Evolutionary conservation across 495 filamentous ascomycete species (phyloP), one percentile per base, ranked within the genome.

Genomic region (Cercophora scortea): DNA sequence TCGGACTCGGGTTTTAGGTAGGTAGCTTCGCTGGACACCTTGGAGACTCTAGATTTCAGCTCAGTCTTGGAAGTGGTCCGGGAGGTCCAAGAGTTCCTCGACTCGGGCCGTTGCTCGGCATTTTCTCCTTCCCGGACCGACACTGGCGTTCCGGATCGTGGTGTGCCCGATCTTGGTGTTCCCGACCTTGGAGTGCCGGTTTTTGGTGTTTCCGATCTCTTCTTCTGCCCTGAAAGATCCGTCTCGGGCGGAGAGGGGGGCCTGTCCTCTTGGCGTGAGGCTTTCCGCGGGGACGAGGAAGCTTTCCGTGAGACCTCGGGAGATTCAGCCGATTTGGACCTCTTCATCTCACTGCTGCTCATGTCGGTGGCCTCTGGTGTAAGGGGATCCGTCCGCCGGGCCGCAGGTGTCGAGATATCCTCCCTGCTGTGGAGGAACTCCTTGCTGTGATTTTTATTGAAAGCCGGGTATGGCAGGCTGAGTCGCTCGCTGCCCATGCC

Each of bases 391-490:
- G 66, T 62, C 51, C 67, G 69, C 25, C 64, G 69, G 38, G 71
- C 61, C 3, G 56, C 62, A 18, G 61, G 43, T 7, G 50, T 49
- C 18, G 61, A 66, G 49, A 81, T 49, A 56, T 83, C 79, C 51
- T 84, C 82, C 57, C 77, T 76, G 63, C 78, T 82, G 45, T 76
- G 72, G 38, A 94, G 74, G 45, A 80, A 53, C 34, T 50, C 55
- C 65, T 89, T 92, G 78, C 88, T 93, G 64, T 94, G 86, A 36
- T 85, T 84, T 66, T 95, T 95, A 62, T 86, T 91, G 71, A 95
- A 93, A 15, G 73, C 77, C 5, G 91, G 90, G 63, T 96, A 96
- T 11, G 89, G 84, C 18, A 87, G 66, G 71, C 79, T 89, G 55
- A 79, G 75, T 49, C 77, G 63, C 12, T 71, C 71, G 19, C 55